A percentile compares a stretch with the other conserved stretches of the same genome.
Evolutionary conservation across 352 stramenopile species (phyloP).

Genomic region (Globisporangium heterothallicum): DNA sequence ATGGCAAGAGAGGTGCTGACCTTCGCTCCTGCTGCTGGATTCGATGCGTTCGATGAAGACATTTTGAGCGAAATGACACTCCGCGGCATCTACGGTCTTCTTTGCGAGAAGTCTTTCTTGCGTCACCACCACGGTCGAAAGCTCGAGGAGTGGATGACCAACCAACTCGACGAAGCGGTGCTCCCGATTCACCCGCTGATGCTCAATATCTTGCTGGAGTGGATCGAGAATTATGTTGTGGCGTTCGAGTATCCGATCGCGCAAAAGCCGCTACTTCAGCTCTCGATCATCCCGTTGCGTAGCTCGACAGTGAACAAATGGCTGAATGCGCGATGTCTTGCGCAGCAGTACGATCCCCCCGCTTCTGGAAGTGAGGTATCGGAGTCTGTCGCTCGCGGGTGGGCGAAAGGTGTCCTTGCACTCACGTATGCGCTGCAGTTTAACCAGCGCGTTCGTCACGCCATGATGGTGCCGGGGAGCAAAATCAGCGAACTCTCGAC

Average conservation of each 20-base stretch:
- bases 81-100: constrained; percentile 39
- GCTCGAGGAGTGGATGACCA: constrained; percentile 47
- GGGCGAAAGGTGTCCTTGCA: constrained; percentile 34
- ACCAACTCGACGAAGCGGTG: constrained; percentile 29
- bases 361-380: neutral
- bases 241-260: constrained; percentile 68
- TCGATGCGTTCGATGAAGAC: constrained; percentile 30
- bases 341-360: neutral
- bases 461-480: constrained; percentile 41
- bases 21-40: constrained; percentile 25
- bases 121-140: constrained; percentile 48
- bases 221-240: constrained; percentile 74
- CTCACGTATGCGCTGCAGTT: constrained; percentile 63
- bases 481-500: constrained; percentile 42
- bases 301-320: constrained; percentile 32
- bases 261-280: constrained; percentile 44
- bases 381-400: constrained; percentile 15
- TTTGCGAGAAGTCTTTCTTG: constrained; percentile 66
- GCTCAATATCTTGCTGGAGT: constrained; percentile 51
- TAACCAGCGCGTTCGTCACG: constrained; percentile 56
- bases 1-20: constrained; percentile 52
- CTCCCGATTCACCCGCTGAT: constrained; percentile 53
- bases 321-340: constrained; percentile 25
- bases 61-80: constrained; percentile 47
- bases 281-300: constrained; percentile 57